phyloP scores from a whole-genome alignment of 2,329 filamentous ascomycete species.

The Aureobasidium lini region DNA sequence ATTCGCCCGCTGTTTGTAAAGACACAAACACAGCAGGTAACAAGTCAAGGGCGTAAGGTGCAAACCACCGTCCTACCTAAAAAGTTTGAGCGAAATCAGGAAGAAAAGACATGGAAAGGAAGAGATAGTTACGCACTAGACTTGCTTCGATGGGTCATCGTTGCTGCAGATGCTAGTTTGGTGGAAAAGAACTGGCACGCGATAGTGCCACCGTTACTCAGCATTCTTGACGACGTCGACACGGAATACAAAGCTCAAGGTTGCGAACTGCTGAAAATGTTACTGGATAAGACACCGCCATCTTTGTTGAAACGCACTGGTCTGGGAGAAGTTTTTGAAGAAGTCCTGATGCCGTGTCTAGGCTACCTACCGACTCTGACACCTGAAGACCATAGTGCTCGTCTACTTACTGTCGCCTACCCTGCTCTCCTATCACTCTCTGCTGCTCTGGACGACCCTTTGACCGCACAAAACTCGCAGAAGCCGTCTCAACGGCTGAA shows the following conservation, averaged over 20 bases:
- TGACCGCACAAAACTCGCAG: conserved; percentile 20
- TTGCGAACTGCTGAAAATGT: conserved; percentile 45
- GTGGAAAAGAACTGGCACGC: conserved; percentile 58
- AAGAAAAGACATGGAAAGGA: conserved; percentile 54
- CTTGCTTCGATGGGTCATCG: conserved; percentile 56
- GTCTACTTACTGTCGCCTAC: conserved; percentile 59
- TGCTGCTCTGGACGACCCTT: conserved; percentile 20
- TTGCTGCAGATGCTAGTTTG: conserved; percentile 41
- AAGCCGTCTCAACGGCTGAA: conserved; percentile 21
- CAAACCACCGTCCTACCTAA: conserved; percentile 36
- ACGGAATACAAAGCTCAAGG: conserved; percentile 48
- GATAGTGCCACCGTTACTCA: conserved; percentile 61
- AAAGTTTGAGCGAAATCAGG: conserved; percentile 25
- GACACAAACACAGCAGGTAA: conserved; percentile 47
- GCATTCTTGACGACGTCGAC: conserved; percentile 58
- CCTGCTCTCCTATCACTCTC: conserved; percentile 54
- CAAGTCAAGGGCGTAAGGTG: conserved; percentile 50
- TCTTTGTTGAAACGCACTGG: conserved; percentile 54
- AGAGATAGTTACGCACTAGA: conserved; percentile 44
- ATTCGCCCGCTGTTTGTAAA: conserved; percentile 61
- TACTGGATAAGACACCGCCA: conserved; percentile 50
- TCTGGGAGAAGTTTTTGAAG: conserved; percentile 59
- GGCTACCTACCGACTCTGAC: conserved; percentile 70
- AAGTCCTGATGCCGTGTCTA: conserved; percentile 64
- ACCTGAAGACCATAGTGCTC: conserved; percentile 60